Evolutionary conservation across 139 green algal genomes (phyloP), one percentile per base, ranked within the genome.

Genomic region (Asterochloris sp.): DNA sequence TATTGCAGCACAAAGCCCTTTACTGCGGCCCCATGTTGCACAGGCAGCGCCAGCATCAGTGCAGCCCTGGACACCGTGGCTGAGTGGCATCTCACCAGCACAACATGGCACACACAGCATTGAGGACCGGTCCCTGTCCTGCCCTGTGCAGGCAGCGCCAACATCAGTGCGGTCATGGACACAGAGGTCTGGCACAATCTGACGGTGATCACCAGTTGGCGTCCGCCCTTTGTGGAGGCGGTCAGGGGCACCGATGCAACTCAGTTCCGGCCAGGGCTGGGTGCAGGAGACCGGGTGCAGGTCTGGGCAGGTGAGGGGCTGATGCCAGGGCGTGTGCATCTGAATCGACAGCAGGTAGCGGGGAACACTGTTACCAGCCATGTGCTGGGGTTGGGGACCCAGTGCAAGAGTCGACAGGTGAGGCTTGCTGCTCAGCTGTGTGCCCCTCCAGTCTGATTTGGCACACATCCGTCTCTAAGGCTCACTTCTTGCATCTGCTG

Each of bases 291-390:
- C 66, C 38, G 54, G 11, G 68, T 86, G n/a, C 62, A 67, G n/a
- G 80, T 84, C 19, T 91, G 87, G 87, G 77, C 88, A 23, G 76
- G 79, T 63, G 86, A 91, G 28, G 28, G 67, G 62, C 89, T 80
- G 38, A 6, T 54, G 38, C 38, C 38, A 54, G 6, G 38, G 4
- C 38, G 38, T 54, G 38, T 54, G 38, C 38, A 6, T 6, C 6
- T 54, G 38, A 54, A 54, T 2, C 6, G 38, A 54, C 38, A 54
- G 38, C 38, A 54, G 38, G 2, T 54, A 54, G 6, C 6, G 38
- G 38, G 38, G 38, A 6, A 2, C 2, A 54, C 6, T 6, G 38
- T 10, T 54, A 54, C 38, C 38, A 54, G 38, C 38, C 38, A 54
- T 10, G 38, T 54, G 38, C 6, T 54, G 38, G 38, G 38, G 38